Percentiles rank a stretch among this genome's conserved stretches.
These are phyloP conservation scores for Tillandsia fasciculata DNA, from an alignment of 176 grass and related monocot genomes.

Conservation along the genomic window DNA sequence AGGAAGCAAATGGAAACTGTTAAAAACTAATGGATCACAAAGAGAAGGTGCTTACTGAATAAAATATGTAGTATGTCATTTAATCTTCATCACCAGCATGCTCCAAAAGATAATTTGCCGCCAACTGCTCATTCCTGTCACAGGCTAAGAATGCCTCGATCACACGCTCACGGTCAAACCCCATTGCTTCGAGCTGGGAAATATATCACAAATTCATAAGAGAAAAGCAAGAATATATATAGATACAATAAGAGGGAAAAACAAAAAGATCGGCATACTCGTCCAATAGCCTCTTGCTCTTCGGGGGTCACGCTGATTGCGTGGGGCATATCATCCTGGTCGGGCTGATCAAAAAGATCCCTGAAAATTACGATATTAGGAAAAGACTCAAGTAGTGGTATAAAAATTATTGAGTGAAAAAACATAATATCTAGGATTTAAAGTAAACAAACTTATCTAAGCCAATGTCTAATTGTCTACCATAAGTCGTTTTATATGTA, in stretches of 20 bases:
- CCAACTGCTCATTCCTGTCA: slow-evolving; percentile 82
- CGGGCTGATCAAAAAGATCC: slow-evolving; percentile 64
- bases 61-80: neutral
- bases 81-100: slow-evolving; percentile 78
- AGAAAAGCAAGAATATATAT: neutral
- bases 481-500: too few species aligned
- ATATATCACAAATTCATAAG: slow-evolving; percentile 5
- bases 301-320: slow-evolving; percentile 74
- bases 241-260: neutral
- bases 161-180: slow-evolving; percentile 69
- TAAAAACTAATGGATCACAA: neutral
- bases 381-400: slow-evolving; percentile 1
- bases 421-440: neutral
- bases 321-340: slow-evolving; percentile 86
- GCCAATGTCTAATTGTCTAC: neutral
- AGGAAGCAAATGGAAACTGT: too few species aligned
- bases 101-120: slow-evolving; percentile 91
- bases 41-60: neutral
- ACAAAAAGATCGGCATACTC: slow-evolving; percentile 38
- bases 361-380: slow-evolving; percentile 25
- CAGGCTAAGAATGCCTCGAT: slow-evolving; percentile 90
- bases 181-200: slow-evolving; percentile 81
- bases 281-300: slow-evolving; percentile 77
- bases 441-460: neutral
- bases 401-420: neutral